Base-by-base conservation (phyloP, 2,329 filamentous ascomycete species). In the Neofusicoccum laricinum region DNA sequence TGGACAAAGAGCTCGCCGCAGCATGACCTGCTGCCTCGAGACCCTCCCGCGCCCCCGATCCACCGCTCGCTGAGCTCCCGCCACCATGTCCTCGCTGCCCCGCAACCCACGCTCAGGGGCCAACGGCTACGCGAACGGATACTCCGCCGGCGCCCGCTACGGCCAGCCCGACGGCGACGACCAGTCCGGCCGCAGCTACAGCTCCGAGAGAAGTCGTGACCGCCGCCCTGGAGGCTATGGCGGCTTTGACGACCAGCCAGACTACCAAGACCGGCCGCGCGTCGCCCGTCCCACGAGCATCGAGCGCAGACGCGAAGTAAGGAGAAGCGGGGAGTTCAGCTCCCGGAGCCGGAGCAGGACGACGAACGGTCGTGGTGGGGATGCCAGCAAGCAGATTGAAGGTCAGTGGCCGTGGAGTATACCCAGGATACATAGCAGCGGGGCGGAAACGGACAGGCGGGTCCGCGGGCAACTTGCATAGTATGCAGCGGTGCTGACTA, bases 161-260 rank as follows among this genome's bases (percentile, higher is more conserved):
- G 72, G 76, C 61, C 66, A 67, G 32, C 70, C 69, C 6, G 72
- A 73, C 63, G 71, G 71, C 38, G 71, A 70, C 55, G 66, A 66
- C 40, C 53, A 67, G 15, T 70, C 77, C 19, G 34, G 32, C 12
- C 71, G 77, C 7, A 43, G 55, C 45, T 46, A 61, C 25, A 40
- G 62, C 19, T 38, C 62, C 41, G 64, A 65, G 32, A 36, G 48
- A 25, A 69, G 67, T 58, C 71, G 72, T 21, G 69, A 71, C 11
- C 68, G 77, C 40, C 73, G 77, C 6, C 73, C 78, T 4, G 76
- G 74, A 25, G 78, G 77, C 36, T 79, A 79, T 67, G 77, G 76
- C 14, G 78, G 75, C 53, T 72, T 73, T 53, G 58, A 59, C 36
- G 64, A 68, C 17, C 48, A 61, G 41, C 17, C 25, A 10, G 64